These are phyloP conservation scores for Saturnispora galanensis DNA, from an alignment of 805 yeast genomes.

Conservation along the genomic window DNA sequence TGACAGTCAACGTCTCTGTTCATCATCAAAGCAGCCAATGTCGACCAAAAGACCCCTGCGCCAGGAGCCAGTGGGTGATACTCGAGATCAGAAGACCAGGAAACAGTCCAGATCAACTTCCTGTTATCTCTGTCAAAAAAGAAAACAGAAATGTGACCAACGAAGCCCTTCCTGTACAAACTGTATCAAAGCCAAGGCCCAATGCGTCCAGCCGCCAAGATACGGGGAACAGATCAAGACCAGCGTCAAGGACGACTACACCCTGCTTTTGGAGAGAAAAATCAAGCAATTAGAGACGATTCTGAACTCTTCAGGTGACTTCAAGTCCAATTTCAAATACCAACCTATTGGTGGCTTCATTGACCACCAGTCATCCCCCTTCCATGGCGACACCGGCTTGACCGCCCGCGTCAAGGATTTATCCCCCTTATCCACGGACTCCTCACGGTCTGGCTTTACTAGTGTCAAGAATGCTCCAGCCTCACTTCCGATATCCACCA, in stretches of 20 bases:
- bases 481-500: too few relatives aligned
- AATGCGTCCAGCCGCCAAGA: slow-evolving; percentile 55
- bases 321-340: slow-evolving; percentile 17
- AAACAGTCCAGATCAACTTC: slow-evolving; percentile 50
- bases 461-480: too few relatives aligned
- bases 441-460: too few relatives aligned
- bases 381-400: neutral
- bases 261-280: slow-evolving; percentile 45
- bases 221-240: slow-evolving; percentile 33
- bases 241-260: slow-evolving; percentile 46
- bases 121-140: slow-evolving; percentile 44
- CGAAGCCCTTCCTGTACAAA: slow-evolving; percentile 55
- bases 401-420: neutral
- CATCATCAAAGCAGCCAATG: neutral
- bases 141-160: slow-evolving; percentile 60
- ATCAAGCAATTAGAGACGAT: slow-evolving; percentile 42
- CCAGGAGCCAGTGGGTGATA: too few relatives aligned
- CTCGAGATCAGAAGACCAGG: slow-evolving; percentile 19
- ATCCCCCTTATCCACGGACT: too few relatives aligned
- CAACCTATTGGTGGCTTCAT: slow-evolving; percentile 21
- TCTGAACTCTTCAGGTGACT: slow-evolving; percentile 23
- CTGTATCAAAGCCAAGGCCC: slow-evolving; percentile 52
- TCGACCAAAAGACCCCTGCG: neutral
- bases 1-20: neutral
- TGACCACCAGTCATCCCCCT: neutral